phyloP scores from a whole-genome alignment of 495 filamentous ascomycete species.

The Pyronema omphalodes region DNA sequence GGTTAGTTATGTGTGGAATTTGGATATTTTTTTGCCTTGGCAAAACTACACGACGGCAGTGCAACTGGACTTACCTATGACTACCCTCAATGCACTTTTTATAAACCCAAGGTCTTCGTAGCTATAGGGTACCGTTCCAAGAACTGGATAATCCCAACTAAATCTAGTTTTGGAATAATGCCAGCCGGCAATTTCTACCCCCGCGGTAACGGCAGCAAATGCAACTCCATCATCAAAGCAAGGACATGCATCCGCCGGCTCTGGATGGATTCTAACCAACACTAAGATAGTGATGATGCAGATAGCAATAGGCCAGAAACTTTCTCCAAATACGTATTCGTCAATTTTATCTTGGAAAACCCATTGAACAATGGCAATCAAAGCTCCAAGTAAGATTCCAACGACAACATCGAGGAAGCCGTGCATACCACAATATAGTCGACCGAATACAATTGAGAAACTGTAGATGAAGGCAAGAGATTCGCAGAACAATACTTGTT shows the following conservation, averaged over 20 bases:
- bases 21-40: neutral
- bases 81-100: conserved; percentile 42
- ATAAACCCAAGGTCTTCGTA: conserved; percentile 42
- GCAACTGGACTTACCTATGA: conserved; percentile 32
- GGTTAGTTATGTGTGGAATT: neutral
- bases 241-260: conserved; percentile 90
- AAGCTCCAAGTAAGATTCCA: conserved; percentile 55
- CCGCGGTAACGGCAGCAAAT: conserved; percentile 76
- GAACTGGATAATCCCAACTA: conserved; percentile 39
- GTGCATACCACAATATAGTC: conserved; percentile 97
- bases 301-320: conserved; percentile 38
- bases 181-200: conserved; percentile 63
- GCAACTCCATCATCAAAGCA: conserved; percentile 95
- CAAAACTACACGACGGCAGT: neutral
- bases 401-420: conserved; percentile 79
- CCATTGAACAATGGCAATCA: conserved; percentile 51
- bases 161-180: conserved; percentile 43
- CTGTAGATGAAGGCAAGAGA: conserved; percentile 61
- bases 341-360: conserved; percentile 50
- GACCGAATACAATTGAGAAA: conserved; percentile 71
- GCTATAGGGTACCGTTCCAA: conserved; percentile 45
- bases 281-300: conserved; percentile 46
- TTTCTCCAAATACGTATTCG: conserved; percentile 39
- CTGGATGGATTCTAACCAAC: conserved; percentile 76
- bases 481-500: conserved; percentile 29